phyloP scores from a whole-genome alignment of 805 yeast species.

The Lipomyces anomalus region DNA sequence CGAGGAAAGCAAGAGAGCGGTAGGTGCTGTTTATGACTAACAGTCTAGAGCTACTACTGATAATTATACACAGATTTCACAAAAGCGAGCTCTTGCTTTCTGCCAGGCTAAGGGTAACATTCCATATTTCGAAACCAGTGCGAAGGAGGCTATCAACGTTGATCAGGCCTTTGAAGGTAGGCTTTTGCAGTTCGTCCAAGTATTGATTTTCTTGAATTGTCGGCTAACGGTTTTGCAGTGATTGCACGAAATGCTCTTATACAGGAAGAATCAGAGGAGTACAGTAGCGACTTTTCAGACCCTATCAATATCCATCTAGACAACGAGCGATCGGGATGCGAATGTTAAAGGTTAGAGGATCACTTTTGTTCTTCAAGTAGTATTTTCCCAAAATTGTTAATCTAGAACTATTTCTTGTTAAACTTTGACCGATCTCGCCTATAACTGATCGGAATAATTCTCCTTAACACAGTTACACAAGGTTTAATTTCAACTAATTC shows the following conservation, averaged over 20 bases:
- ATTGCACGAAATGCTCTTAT: conserved; percentile 93
- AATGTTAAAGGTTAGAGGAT: conserved; percentile 44
- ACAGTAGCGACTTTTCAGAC: conserved; percentile 89
- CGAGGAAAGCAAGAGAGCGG: conserved; percentile 81
- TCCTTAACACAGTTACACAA: too few species aligned
- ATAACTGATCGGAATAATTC: too few species aligned
- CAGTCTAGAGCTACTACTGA: neutral
- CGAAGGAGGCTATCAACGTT: conserved; percentile 92
- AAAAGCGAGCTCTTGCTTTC: conserved; percentile 55
- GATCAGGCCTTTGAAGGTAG: conserved; percentile 83
- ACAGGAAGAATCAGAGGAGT: conserved; percentile 89
- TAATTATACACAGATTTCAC: too few species aligned
- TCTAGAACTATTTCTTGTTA: too few species aligned
- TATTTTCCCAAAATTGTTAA: too few species aligned
- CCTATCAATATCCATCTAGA: conserved; percentile 93
- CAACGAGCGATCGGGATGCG: conserved; percentile 69
- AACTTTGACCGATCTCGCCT: too few species aligned
- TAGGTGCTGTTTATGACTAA: conserved; percentile 29
- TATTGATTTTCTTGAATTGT: neutral
- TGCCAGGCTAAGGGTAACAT: conserved; percentile 65
- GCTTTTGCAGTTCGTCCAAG: neutral
- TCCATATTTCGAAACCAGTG: conserved; percentile 96
- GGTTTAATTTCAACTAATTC: too few species aligned
- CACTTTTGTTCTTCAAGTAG: neutral
- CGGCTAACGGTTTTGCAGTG: conserved; percentile 29